Conservation (phyloP, 768 basidiomycete genomes). For the Melanogaster broomeanus region DNA sequence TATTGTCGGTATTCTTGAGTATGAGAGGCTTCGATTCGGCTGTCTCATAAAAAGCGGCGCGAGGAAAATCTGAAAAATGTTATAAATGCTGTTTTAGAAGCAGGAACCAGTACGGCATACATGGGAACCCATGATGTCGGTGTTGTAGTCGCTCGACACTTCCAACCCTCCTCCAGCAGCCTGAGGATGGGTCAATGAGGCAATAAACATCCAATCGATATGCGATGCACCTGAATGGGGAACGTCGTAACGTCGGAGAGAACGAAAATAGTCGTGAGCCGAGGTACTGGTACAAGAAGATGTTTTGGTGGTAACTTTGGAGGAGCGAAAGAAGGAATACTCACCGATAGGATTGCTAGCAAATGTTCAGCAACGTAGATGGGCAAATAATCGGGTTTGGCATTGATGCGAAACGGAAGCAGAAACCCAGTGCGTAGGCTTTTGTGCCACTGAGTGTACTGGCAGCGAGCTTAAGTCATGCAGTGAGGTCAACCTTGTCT, state of each 20-base stretch:
- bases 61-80: constrained; percentile 47
- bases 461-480: background rate
- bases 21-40: too few relatives aligned
- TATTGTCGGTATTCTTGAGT: too few relatives aligned
- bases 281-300: constrained; percentile 46
- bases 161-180: constrained; percentile 46
- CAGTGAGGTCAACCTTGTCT: too few relatives aligned
- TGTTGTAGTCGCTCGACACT: constrained; percentile 21
- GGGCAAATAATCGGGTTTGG: constrained; percentile 48
- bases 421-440: constrained; percentile 58
- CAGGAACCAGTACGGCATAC: constrained; percentile 21
- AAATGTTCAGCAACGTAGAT: constrained; percentile 57
- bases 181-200: constrained; percentile 24
- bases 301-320: constrained; percentile 23
- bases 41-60: too few relatives aligned
- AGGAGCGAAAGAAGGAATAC: background rate
- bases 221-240: constrained; percentile 50
- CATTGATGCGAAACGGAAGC: constrained; percentile 53
- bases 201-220: background rate
- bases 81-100: background rate
- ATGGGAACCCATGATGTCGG: constrained; percentile 34
- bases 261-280: constrained; percentile 59
- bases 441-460: background rate
- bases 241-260: constrained; percentile 62
- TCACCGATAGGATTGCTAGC: constrained; percentile 54